These are phyloP conservation scores for Tetrastigma voinierianum DNA, from an alignment of 164 flowering plant genomes.

Conservation along the genomic window DNA sequence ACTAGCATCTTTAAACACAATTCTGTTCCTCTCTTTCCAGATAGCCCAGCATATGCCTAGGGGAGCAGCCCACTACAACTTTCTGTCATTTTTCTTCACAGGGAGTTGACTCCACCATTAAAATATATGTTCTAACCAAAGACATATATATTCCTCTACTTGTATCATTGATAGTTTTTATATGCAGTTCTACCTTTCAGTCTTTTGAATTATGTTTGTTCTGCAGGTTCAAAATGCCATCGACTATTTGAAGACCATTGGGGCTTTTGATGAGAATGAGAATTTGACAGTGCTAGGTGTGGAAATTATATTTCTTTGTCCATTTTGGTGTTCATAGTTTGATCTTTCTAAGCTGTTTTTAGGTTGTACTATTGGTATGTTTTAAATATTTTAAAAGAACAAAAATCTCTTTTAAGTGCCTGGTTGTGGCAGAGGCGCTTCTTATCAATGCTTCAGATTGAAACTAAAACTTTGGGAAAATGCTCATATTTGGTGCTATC, in stretches of 20 bases:
- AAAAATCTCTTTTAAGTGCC: background rate
- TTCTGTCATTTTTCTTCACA: too few species aligned
- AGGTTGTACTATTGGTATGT: background rate
- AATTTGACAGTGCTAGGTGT: conserved; percentile 82
- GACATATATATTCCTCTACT: background rate
- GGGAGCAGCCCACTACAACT: too few species aligned
- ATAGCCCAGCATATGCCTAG: too few species aligned
- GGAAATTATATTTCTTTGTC: background rate
- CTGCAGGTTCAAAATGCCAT: conserved; percentile 95
- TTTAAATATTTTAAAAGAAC: too few species aligned
- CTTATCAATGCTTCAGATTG: conserved; percentile 91
- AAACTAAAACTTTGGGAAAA: conserved; percentile 98
- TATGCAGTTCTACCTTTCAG: background rate
- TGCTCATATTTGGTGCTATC: conserved; percentile 90
- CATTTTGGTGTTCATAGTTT: background rate
- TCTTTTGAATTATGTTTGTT: background rate
- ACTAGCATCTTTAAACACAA: too few species aligned
- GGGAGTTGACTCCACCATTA: too few species aligned
- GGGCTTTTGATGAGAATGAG: conserved; percentile 89
- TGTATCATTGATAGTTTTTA: background rate
- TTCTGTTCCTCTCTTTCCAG: too few species aligned
- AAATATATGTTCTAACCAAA: background rate
- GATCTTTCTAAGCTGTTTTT: background rate
- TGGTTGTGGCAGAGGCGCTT: conserved; percentile 63
- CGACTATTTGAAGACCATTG: conserved; percentile 82